phyloP scores from a whole-genome alignment of 2,329 filamentous ascomycete genomes.

The Fusarium paranaense region DNA sequence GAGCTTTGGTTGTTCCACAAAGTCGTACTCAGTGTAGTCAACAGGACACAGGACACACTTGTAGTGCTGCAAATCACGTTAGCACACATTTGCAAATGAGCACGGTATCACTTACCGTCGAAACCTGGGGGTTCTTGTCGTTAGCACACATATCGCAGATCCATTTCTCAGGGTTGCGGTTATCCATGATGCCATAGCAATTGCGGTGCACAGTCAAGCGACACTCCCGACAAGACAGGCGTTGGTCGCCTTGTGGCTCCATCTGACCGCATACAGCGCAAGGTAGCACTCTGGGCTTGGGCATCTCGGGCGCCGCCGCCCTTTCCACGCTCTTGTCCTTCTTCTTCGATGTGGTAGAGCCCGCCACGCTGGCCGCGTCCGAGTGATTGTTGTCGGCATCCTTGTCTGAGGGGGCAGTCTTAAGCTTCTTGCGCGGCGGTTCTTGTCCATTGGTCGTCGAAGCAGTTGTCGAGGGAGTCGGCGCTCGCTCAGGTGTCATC shows the following conservation, averaged over 20 bases:
- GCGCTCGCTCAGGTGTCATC: slow-evolving; percentile 57
- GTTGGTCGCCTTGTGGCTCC: slow-evolving; percentile 77
- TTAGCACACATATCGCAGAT: slow-evolving; percentile 96
- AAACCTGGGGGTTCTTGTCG: slow-evolving; percentile 90
- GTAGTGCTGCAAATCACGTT: slow-evolving; percentile 71
- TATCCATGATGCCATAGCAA: slow-evolving; percentile 87
- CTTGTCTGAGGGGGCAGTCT: slow-evolving; percentile 63
- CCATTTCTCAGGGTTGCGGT: slow-evolving; percentile 83
- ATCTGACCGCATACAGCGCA: slow-evolving; percentile 86
- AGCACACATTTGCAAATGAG: slow-evolving; percentile 42
- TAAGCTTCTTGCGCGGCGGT: slow-evolving; percentile 74
- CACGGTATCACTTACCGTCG: slow-evolving; percentile 73
- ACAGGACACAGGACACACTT: slow-evolving; percentile 93
- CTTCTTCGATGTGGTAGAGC: slow-evolving; percentile 61
- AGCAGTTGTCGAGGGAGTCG: slow-evolving; percentile 45
- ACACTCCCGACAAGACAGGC: slow-evolving; percentile 86
- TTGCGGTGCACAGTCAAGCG: slow-evolving; percentile 89
- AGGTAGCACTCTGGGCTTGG: slow-evolving; percentile 81
- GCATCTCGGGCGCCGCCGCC: slow-evolving; percentile 77
- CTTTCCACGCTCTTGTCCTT: slow-evolving; percentile 68
- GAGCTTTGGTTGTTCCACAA: slow-evolving; percentile 75
- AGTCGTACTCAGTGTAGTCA: slow-evolving; percentile 82
- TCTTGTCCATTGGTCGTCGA: slow-evolving; percentile 54
- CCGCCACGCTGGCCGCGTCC: slow-evolving; percentile 57
- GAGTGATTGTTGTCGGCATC: slow-evolving; percentile 60